Percentiles rank a stretch among this genome's conserved stretches.
Evolutionary conservation across 345 rosid genomes (phyloP).

Genomic region (Raphanus raphanistrum): DNA sequence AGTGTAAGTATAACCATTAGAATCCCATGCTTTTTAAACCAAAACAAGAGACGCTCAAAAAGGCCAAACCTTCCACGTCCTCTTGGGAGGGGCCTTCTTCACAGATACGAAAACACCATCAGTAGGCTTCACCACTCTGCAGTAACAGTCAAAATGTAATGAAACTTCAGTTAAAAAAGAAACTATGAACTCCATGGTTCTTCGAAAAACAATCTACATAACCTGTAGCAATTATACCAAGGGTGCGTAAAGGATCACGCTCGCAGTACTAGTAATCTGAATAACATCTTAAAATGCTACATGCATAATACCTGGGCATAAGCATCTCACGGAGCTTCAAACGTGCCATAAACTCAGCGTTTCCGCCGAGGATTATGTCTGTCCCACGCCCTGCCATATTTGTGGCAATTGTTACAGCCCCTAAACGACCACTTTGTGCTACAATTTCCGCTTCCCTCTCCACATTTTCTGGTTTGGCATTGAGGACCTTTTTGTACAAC

Average conservation of each 20-base stretch:
- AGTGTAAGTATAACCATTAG: constrained; percentile 17
- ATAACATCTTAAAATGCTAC: neutral
- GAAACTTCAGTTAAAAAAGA: constrained; percentile 12
- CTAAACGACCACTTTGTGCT: constrained; percentile 97
- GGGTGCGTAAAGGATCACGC: neutral
- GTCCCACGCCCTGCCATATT: constrained; percentile 99
- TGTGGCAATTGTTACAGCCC: constrained; percentile 97
- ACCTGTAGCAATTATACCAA: neutral
- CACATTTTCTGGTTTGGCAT: constrained; percentile 99
- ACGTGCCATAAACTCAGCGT: constrained; percentile 97
- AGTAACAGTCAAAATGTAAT: constrained; percentile 28
- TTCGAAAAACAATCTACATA: constrained; percentile 3
- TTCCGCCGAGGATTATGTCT: constrained; percentile 96
- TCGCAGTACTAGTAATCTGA: too few relatives aligned
- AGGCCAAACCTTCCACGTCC: constrained; percentile 82
- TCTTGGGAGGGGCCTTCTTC: constrained; percentile 81
- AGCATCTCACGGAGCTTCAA: constrained; percentile 96
- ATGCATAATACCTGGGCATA: constrained; percentile 78
- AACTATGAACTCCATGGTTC: constrained; percentile 12
- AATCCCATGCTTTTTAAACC: neutral
- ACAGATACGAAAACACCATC: constrained; percentile 83
- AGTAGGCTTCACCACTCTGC: constrained; percentile 74
- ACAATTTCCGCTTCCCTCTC: constrained; percentile 99
- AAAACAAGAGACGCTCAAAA: constrained; percentile 15
- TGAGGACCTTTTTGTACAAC: constrained; percentile 68